These are phyloP conservation scores for Penicillium thymicola DNA, from an alignment of 2,329 filamentous ascomycete species.

Conservation along the genomic window DNA sequence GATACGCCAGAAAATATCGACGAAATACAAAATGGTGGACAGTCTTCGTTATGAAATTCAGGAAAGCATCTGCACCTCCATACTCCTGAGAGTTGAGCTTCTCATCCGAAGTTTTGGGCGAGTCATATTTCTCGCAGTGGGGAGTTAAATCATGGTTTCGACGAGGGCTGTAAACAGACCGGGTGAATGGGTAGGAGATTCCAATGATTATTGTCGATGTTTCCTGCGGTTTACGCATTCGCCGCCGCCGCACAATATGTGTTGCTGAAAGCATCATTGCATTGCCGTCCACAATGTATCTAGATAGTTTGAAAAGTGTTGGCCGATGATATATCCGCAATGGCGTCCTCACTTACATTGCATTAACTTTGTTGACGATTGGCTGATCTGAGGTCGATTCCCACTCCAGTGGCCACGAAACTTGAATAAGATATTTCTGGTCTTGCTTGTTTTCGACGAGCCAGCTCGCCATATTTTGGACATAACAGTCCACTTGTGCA, in stretches of 20 bases:
- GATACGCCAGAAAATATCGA: conserved; percentile 31
- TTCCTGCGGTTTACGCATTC: conserved; percentile 10
- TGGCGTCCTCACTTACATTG: conserved; percentile 16
- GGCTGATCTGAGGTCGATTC: not conserved
- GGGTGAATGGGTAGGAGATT: conserved; percentile 23
- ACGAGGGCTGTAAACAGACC: conserved; percentile 21
- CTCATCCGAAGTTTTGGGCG: conserved; percentile 27
- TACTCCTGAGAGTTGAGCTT: conserved; percentile 17
- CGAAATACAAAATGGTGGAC: conserved; percentile 35
- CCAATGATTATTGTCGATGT: conserved; percentile 25
- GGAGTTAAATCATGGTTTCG: conserved; percentile 23
- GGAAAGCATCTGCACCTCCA: conserved; percentile 47
- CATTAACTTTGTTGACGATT: conserved; percentile 7
- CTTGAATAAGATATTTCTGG: conserved; percentile 21
- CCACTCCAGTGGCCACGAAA: conserved; percentile 28
- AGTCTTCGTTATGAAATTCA: conserved; percentile 41
- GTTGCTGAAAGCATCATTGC: conserved; percentile 28
- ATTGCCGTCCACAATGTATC: conserved; percentile 31
- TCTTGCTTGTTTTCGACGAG: conserved; percentile 2
- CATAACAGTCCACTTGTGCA: not conserved
- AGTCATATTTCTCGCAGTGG: conserved; percentile 17
- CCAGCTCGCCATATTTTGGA: conserved; percentile 16
- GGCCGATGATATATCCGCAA: not conserved
- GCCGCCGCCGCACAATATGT: conserved; percentile 22
- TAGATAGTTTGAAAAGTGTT: not conserved